phyloP scores from a whole-genome alignment of 2,329 filamentous ascomycete species.

The Macrophomina pseudophaseolina region DNA sequence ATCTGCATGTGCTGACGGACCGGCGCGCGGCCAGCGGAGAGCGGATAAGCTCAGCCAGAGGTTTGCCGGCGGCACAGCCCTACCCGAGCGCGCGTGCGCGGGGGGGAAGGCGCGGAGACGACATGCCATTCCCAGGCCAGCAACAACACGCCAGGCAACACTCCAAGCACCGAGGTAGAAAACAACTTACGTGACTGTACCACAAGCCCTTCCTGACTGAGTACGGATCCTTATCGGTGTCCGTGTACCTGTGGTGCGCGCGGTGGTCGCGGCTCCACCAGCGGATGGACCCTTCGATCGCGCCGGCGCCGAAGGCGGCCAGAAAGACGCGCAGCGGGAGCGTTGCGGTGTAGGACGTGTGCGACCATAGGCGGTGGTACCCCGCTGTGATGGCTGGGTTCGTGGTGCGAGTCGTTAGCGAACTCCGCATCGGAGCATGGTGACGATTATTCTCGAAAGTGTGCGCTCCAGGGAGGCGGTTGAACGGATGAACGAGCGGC shows the following conservation, averaged over 20 bases:
- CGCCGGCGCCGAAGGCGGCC: constrained; percentile 79
- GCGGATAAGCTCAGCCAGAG: neutral
- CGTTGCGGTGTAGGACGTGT: constrained; percentile 80
- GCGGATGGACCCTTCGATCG: constrained; percentile 82
- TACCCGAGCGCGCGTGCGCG: neutral
- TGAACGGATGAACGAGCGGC: neutral
- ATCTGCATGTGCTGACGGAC: too few relatives aligned
- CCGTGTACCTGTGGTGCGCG: constrained; percentile 88
- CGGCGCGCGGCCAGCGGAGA: neutral
- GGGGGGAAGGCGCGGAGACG: neutral
- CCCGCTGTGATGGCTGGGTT: constrained; percentile 50
- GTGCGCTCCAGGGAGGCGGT: too few relatives aligned
- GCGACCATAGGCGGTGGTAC: constrained; percentile 85
- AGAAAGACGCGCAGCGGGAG: constrained; percentile 81
- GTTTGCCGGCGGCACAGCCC: neutral
- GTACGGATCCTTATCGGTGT: constrained; percentile 91
- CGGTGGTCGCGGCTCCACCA: constrained; percentile 91
- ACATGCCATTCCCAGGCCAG: neutral
- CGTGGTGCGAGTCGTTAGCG: neutral
- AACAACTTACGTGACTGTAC: constrained; percentile 23
- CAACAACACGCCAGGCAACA: neutral
- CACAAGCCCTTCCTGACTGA: constrained; percentile 83
- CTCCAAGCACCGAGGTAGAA: neutral
- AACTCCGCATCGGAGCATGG: neutral
- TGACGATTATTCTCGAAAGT: too few relatives aligned